Base-by-base conservation (phyloP, 805 yeast genomes). In the Yarrowia keelungensis region DNA sequence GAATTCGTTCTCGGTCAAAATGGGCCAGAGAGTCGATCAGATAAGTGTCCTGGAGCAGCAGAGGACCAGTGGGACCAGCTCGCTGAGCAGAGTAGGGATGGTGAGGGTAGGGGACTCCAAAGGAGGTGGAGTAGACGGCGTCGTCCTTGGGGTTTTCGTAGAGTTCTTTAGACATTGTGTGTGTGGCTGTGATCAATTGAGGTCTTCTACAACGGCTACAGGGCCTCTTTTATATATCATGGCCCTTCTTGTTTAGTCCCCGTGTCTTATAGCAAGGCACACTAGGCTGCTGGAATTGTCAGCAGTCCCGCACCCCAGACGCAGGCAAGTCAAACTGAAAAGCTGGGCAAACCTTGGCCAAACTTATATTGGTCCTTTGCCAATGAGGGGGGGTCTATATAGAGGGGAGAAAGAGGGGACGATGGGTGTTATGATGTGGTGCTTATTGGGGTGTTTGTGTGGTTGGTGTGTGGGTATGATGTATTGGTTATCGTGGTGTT, bases 1-100 rank as follows among this genome's bases (percentile, higher is more conserved):
- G 97, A 72, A 91, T 89, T 79, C 97, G 83, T 80, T 91, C 97
- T 73, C 97, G 84, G 80, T 90, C 96, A 75, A 91, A 91, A 79
- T 91, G 97, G 22, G 97, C 93, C 69, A 91, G 79, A 2, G 91
- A 84, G 75, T 91, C 97, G 74, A 91, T 84, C 79, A 91, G 80
- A 76, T 87, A 87, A 80, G 89, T 88, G 78, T 91, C 97, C 77
- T 91, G 97, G 74, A 91, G 80, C 70, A 91, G 80, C 73, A 91
- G 79, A 7, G 97, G 97, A 46, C 97, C 97, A 72, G 87, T 85
- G 70, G 87, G 77, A 22, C 94, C 89, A 45, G 90, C 80, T 77
- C 95, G 83, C 77, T 89, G 70, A 10, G 70, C 38, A 22, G 69
- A 61, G 42, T 64, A 69, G 43, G 62, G 73, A 67, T 54, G 71